These are phyloP conservation scores for Trichoderma hamatum DNA, from an alignment of 2,329 filamentous ascomycete genomes.

Conservation along the genomic window DNA sequence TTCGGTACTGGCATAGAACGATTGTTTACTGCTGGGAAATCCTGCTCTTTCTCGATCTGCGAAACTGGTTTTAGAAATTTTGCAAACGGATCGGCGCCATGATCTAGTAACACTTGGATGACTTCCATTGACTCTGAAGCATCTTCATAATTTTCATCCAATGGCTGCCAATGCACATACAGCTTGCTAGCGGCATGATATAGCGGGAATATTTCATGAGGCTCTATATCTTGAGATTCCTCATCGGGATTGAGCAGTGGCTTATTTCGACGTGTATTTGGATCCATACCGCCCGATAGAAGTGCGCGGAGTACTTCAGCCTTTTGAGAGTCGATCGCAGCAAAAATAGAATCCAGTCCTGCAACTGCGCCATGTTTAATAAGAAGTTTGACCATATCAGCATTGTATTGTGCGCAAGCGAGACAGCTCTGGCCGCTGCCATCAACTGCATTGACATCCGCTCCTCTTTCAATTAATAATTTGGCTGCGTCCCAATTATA, in stretches of 20 bases:
- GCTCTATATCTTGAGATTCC: neutral
- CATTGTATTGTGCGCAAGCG: constrained; percentile 5
- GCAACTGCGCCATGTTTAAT: constrained; percentile 28
- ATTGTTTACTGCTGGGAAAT: no score
- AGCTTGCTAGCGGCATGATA: constrained; percentile 21
- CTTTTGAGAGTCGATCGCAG: constrained; percentile 28
- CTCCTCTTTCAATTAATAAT: constrained; percentile 31
- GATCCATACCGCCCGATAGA: constrained; percentile 25
- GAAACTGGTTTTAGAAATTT: constrained; percentile 14
- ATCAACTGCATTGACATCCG: constrained; percentile 32
- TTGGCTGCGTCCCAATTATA: constrained; percentile 29
- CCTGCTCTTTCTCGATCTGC: accelerated
- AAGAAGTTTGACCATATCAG: constrained; percentile 28
- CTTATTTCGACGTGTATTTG: constrained; percentile 26
- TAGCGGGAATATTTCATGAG: constrained; percentile 26
- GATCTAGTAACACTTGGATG: constrained; percentile 30
- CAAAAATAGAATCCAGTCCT: constrained; percentile 27
- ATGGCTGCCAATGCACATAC: accelerated
- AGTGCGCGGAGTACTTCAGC: constrained; percentile 23
- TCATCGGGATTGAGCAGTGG: neutral
- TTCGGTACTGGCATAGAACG: neutral
- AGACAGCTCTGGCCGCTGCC: constrained; percentile 27
- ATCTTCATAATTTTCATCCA: neutral
- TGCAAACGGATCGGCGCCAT: constrained; percentile 36
- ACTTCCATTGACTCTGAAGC: constrained; percentile 1